These are phyloP conservation scores for Trichosporon coremiiforme DNA, from an alignment of 1,284 basidiomycete genomes.

Conservation along the genomic window DNA sequence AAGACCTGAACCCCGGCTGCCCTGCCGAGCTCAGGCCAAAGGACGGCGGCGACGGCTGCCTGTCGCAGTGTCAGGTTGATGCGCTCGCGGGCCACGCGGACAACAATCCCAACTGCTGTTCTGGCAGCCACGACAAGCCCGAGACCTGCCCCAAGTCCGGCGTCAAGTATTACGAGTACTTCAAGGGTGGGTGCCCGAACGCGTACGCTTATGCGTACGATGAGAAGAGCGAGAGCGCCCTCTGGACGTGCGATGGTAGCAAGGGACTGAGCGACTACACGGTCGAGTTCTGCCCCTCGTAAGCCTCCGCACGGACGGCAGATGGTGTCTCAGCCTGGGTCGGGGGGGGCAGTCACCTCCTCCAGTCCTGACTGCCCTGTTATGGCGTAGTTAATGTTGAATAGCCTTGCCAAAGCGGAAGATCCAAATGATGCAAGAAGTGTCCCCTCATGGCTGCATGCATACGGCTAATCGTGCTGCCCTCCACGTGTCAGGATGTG, in stretches of 20 bases:
- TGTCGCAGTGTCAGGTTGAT: background rate
- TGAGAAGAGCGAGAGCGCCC: slow-evolving; percentile 39
- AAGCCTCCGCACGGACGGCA: background rate
- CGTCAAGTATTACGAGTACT: slow-evolving; percentile 31
- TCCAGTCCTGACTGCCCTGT: background rate
- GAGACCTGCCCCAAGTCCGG: background rate
- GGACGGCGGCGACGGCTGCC: background rate
- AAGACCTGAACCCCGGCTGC: slow-evolving; percentile 40
- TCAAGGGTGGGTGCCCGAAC: slow-evolving; percentile 40
- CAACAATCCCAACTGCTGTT: slow-evolving; percentile 2
- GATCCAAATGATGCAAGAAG: background rate
- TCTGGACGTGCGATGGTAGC: slow-evolving; percentile 34
- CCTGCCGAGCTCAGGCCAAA: slow-evolving; percentile 19
- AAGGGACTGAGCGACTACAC: slow-evolving; percentile 33
- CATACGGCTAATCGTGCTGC: background rate
- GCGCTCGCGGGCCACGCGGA: background rate
- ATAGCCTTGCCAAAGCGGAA: too few species aligned
- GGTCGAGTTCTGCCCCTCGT: slow-evolving; percentile 43
- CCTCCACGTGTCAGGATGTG: background rate
- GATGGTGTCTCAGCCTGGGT: background rate
- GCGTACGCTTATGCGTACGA: slow-evolving; percentile 47
- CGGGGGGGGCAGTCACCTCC: background rate
- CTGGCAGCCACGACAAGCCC: background rate
- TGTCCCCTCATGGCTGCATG: background rate
- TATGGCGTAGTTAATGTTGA: too few species aligned